phyloP scores from a whole-genome alignment of 306 rosid genomes.

The Corylus americana region DNA sequence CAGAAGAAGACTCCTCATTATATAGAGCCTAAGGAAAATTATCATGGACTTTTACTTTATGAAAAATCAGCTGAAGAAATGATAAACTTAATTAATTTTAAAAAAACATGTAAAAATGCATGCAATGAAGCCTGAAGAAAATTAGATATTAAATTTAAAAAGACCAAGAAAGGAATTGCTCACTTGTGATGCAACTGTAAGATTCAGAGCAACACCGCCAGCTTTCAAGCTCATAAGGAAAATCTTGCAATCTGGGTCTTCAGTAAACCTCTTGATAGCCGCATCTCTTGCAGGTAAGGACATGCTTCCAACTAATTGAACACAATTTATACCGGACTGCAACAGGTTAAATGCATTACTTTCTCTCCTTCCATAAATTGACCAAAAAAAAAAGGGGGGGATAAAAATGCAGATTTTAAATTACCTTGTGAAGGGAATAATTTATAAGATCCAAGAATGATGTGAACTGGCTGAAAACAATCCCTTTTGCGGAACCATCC shows the following conservation, averaged over 20 bases:
- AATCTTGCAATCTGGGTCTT: conserved; percentile 83
- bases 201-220: conserved; percentile 95
- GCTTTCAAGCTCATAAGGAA: conserved; percentile 99
- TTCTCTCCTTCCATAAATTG: background rate
- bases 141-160: background rate
- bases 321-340: conserved; percentile 82
- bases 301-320: conserved; percentile 90
- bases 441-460: conserved; percentile 92
- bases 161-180: conserved; percentile 29
- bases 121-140: background rate
- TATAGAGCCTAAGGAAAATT: background rate
- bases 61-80: background rate
- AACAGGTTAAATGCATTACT: conserved; percentile 31
- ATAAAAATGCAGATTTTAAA: background rate
- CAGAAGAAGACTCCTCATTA: background rate
- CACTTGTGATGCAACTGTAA: conserved; percentile 88
- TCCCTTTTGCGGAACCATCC: conserved; percentile 95
- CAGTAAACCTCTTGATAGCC: conserved; percentile 70
- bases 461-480: conserved; percentile 95
- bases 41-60: background rate
- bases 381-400: background rate
- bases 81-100: background rate
- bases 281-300: conserved; percentile 68
- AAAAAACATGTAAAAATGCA: background rate
- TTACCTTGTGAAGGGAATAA: conserved; percentile 74